Conservation (phyloP, 176 grass and related monocot species). For the Musa beccarii region DNA sequence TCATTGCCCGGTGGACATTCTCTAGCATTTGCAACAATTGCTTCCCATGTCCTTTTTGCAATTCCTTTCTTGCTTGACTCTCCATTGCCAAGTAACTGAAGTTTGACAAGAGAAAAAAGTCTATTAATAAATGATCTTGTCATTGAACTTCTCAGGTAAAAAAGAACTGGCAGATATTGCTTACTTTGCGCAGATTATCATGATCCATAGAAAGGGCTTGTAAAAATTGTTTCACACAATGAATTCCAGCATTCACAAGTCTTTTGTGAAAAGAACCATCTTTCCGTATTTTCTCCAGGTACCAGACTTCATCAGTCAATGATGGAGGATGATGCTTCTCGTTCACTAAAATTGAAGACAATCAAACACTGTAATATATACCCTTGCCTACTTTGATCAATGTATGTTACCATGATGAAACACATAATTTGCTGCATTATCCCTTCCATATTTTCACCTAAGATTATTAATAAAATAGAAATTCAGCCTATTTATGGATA, state of each 20-base stretch:
- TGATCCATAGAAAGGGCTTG: background rate
- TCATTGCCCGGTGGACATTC: background rate
- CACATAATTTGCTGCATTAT: no score
- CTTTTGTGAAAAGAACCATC: background rate
- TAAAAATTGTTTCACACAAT: background rate
- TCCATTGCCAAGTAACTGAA: background rate
- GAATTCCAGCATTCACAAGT: background rate
- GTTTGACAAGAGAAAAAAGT: background rate
- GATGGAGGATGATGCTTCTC: slow-evolving; percentile 13
- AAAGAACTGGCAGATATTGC: background rate
- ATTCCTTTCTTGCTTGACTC: background rate
- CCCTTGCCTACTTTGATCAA: background rate
- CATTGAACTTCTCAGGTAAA: background rate
- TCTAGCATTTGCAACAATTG: background rate
- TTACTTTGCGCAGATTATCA: slow-evolving; percentile 2
- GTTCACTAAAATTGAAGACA: background rate
- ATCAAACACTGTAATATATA: background rate
- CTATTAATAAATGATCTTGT: background rate
- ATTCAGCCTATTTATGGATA: no score
- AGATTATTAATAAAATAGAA: no score
- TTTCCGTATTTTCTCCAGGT: slow-evolving; percentile 8
- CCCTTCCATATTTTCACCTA: no score
- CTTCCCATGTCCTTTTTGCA: background rate
- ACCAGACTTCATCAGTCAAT: slow-evolving; percentile 1
- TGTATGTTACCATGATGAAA: background rate